A percentile compares a stretch with the other conserved stretches of the same genome.
Evolutionary conservation across 2,329 filamentous ascomycete species (phyloP).

Genomic region (Ophiostoma sp.): DNA sequence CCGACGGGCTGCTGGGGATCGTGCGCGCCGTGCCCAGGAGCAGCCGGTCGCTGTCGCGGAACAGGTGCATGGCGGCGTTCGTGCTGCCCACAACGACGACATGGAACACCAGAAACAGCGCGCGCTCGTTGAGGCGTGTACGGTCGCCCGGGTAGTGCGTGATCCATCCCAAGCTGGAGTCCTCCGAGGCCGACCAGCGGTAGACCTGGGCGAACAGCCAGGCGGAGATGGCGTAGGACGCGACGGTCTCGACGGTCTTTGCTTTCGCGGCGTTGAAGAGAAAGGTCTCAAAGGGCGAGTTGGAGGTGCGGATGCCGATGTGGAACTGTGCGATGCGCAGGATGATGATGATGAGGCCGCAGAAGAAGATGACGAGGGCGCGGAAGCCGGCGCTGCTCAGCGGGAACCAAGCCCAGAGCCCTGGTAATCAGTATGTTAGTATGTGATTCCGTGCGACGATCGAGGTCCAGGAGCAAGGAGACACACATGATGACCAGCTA

Average conservation of each 20-base stretch:
- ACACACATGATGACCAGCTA: constrained; percentile 63
- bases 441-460: background rate
- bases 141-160: constrained; percentile 67
- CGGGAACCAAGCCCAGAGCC: constrained; percentile 82
- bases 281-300: constrained; percentile 62
- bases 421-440: constrained; percentile 40
- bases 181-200: constrained; percentile 61
- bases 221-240: constrained; percentile 73
- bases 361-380: constrained; percentile 68
- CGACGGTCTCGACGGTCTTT: constrained; percentile 62
- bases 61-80: constrained; percentile 67
- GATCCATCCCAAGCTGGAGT: constrained; percentile 65
- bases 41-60: constrained; percentile 67
- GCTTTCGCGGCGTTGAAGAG: constrained; percentile 51
- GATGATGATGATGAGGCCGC: constrained; percentile 71
- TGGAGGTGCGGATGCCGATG: constrained; percentile 64
- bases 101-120: constrained; percentile 71
- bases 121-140: constrained; percentile 75
- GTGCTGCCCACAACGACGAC: constrained; percentile 62
- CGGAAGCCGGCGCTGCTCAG: constrained; percentile 70
- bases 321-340: constrained; percentile 82
- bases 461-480: background rate
- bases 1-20: background rate
- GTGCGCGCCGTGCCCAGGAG: constrained; percentile 39
- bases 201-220: constrained; percentile 77